phyloP scores from a whole-genome alignment of 2,329 filamentous ascomycete species.

The Neurospora sp. region DNA sequence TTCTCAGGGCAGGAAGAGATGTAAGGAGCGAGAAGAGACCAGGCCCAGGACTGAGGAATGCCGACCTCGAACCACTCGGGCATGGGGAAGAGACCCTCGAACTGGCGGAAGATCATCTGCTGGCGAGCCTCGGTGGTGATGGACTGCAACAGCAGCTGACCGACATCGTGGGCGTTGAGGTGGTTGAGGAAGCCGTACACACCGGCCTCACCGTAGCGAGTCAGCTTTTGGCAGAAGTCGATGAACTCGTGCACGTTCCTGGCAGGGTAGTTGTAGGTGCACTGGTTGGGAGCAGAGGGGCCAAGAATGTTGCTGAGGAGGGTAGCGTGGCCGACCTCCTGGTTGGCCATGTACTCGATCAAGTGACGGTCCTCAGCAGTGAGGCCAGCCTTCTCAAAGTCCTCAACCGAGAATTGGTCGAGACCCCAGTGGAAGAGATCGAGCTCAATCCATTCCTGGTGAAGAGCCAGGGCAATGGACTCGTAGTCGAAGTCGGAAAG shows the following conservation, averaged over 20 bases:
- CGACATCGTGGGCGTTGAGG: constrained; percentile 65
- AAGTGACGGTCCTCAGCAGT: constrained; percentile 59
- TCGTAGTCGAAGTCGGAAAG: constrained; percentile 78
- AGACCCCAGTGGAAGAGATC: constrained; percentile 74
- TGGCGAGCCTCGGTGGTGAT: constrained; percentile 73
- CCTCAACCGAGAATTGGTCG: constrained; percentile 54
- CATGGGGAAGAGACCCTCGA: constrained; percentile 70
- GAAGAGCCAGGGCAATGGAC: constrained; percentile 62
- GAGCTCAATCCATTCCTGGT: constrained; percentile 78
- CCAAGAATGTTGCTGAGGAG: constrained; percentile 71
- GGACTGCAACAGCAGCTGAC: constrained; percentile 61
- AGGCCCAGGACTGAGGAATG: constrained; percentile 75
- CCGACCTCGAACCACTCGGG: constrained; percentile 73
- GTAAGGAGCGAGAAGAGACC: constrained; percentile 72
- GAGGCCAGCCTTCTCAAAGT: constrained; percentile 61
- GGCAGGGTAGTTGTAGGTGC: constrained; percentile 74
- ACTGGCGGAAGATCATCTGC: constrained; percentile 77
- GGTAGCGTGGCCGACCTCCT: constrained; percentile 70
- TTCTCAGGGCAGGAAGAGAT: constrained; percentile 65
- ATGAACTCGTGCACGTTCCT: constrained; percentile 65
- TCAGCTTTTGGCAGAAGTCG: constrained; percentile 81
- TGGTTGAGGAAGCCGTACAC: constrained; percentile 76
- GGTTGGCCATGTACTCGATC: constrained; percentile 66
- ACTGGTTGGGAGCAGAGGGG: constrained; percentile 57
- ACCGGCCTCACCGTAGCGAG: constrained; percentile 67